Base-by-base conservation (phyloP, 192 early-diverging fungal species). In the Chytriomyces hyalinus region DNA sequence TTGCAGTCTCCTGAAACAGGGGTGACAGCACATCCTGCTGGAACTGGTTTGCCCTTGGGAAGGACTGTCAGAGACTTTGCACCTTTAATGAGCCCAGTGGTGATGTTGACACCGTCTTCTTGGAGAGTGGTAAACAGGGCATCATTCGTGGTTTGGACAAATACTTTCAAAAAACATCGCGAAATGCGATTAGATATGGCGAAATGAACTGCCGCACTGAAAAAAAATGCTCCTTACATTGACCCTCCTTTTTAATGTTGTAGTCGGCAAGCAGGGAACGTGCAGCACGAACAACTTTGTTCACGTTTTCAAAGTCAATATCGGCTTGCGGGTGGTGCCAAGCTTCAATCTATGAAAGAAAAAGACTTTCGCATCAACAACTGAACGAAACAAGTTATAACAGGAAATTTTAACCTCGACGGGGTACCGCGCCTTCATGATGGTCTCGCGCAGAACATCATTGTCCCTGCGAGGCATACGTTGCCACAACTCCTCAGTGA, bases 401-500 rank as follows among this genome's bases (percentile, higher is more conserved):
- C 86, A 70, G 10, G 67, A 67, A 72, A 67, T 74, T 6, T 67
- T 22, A 26, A 82, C 70, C 78, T 73, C 76, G 9, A 70, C 81
- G 43, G 92, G 92, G 76, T 88, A 94, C 53, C 74, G 68, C 3
- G 94, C 84, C 73, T 89, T 86, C 86, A 92, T 91, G 68, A 99
- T 98, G 13, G 94, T 86, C 46, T 78, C 69, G 5, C 70, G 65
- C 20, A 73, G 59, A 26, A 75, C 73, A 77, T 96, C 93, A 64
- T 88, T 90, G 45, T 87, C 82, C 65, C 96, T 92, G 22, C 94
- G 90, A 24, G 93, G 95, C 48, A 98, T 84, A 66, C 97, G 92
- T 86, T 99, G 98, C 88, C 91, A 99, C 80, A 99, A 88, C 87
- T 99, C 98, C 82, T 99, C 98, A 47, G 98, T 99, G 62, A 99